Evolutionary conservation across 768 basidiomycete species (phyloP).

Genomic region (Sporobolomyces phaffii): DNA sequence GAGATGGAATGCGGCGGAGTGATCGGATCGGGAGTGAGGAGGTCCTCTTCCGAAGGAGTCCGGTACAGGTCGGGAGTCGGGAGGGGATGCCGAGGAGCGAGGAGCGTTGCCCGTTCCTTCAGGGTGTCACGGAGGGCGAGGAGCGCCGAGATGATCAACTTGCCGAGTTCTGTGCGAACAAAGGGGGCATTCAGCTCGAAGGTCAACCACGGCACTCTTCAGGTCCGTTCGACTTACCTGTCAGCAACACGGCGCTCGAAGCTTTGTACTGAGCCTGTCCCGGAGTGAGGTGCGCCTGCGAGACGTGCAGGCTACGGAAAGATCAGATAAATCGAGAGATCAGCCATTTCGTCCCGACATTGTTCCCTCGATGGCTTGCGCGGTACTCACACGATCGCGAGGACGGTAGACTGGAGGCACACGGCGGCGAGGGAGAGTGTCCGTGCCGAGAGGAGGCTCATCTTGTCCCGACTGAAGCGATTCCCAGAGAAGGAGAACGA

Average conservation of each 20-base stretch:
- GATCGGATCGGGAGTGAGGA: conserved; percentile 28
- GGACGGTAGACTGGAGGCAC: conserved; percentile 38
- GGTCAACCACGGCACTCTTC: background rate
- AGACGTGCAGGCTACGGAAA: conserved; percentile 24
- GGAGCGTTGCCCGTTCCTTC: conserved; percentile 26
- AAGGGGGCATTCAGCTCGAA: background rate
- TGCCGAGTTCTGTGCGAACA: conserved; percentile 37
- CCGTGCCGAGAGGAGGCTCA: conserved; percentile 17
- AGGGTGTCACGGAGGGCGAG: conserved; percentile 37
- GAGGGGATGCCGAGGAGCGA: conserved; percentile 22
- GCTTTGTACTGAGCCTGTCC: conserved; percentile 39
- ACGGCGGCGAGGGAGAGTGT: conserved; percentile 32
- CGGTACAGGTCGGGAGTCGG: conserved; percentile 31
- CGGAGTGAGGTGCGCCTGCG: conserved; percentile 22
- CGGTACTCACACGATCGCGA: conserved; percentile 36
- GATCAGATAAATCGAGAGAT: background rate
- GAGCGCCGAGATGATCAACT: conserved; percentile 39
- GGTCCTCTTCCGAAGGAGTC: conserved; percentile 14
- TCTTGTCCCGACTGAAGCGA: background rate
- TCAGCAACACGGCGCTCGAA: conserved; percentile 40
- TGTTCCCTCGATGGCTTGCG: background rate
- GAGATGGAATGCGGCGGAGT: conserved; percentile 6
- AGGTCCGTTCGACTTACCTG: conserved; percentile 18
- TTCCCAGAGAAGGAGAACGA: background rate
- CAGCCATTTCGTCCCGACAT: background rate